Conservation (phyloP, 1,139 yeast genomes). For the Candida mesenterica region DNA sequence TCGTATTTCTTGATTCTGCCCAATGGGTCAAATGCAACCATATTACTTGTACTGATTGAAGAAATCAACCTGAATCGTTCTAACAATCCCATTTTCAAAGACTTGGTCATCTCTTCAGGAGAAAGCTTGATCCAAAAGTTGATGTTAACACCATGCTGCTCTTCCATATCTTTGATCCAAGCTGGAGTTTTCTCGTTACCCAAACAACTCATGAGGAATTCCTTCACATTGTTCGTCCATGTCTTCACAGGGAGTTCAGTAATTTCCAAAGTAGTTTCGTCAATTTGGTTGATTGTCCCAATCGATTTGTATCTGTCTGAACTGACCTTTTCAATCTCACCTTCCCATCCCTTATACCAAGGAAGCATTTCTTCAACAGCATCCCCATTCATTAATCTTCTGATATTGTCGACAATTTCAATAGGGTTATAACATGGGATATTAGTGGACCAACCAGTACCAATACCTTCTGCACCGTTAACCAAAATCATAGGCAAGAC, state of each 20-base stretch:
- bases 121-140: slow-evolving; percentile 74
- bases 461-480: slow-evolving; percentile 97
- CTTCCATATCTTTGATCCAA: slow-evolving; percentile 95
- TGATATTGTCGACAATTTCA: slow-evolving; percentile 75
- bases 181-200: slow-evolving; percentile 71
- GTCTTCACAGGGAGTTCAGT: slow-evolving; percentile 90
- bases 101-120: slow-evolving; percentile 79
- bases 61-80: slow-evolving; percentile 80
- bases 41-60: slow-evolving; percentile 70
- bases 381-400: slow-evolving; percentile 70
- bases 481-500: slow-evolving; percentile 89
- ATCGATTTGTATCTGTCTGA: slow-evolving; percentile 68
- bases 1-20: slow-evolving; percentile 86
- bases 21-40: slow-evolving; percentile 95
- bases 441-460: slow-evolving; percentile 98
- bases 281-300: slow-evolving; percentile 81
- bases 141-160: slow-evolving; percentile 83
- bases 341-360: slow-evolving; percentile 97
- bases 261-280: slow-evolving; percentile 77
- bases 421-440: slow-evolving; percentile 88
- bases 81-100: slow-evolving; percentile 69
- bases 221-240: slow-evolving; percentile 92
- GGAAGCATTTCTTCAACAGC: slow-evolving; percentile 76
- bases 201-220: slow-evolving; percentile 71
- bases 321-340: slow-evolving; percentile 64